These are phyloP conservation scores for Fomitiporia mediterranea DNA, from an alignment of 1,284 basidiomycete genomes.

Conservation along the genomic window DNA sequence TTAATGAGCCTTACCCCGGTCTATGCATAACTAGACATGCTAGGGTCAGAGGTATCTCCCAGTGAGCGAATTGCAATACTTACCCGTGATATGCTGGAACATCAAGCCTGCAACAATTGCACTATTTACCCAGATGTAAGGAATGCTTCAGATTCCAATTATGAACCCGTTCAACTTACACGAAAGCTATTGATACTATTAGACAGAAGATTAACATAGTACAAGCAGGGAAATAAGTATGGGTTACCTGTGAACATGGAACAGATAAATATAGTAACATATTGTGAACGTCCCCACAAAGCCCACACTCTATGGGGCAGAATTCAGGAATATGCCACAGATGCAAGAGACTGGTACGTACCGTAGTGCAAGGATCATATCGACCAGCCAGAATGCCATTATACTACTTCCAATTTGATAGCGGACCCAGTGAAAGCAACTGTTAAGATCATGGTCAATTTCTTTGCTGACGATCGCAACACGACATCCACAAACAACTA, in stretches of 20 bases:
- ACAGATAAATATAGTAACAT: background rate
- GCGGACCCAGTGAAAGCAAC: conserved; percentile 9
- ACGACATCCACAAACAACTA: too few relatives aligned
- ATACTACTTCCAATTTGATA: conserved; percentile 6
- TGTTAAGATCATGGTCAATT: background rate
- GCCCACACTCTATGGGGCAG: background rate
- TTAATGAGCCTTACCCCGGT: background rate
- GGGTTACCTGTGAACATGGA: background rate
- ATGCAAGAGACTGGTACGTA: background rate
- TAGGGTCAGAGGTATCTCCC: background rate
- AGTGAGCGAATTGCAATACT: background rate
- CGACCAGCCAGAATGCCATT: conserved; percentile 4
- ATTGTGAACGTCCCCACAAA: background rate
- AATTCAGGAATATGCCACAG: background rate
- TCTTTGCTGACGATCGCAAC: background rate
- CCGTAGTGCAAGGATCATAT: conserved; percentile 7
- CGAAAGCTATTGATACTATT: background rate
- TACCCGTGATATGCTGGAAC: conserved; percentile 1
- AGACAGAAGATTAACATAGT: background rate
- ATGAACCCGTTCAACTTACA: background rate
- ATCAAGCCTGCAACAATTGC: background rate
- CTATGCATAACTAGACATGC: background rate
- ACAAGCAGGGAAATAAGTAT: background rate
- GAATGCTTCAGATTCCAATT: background rate
- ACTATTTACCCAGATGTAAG: background rate